Percentiles rank a stretch among this genome's conserved stretches.
Conservation (phyloP, 2,329 filamentous ascomycete species). For the Stylonectria norvegica region DNA sequence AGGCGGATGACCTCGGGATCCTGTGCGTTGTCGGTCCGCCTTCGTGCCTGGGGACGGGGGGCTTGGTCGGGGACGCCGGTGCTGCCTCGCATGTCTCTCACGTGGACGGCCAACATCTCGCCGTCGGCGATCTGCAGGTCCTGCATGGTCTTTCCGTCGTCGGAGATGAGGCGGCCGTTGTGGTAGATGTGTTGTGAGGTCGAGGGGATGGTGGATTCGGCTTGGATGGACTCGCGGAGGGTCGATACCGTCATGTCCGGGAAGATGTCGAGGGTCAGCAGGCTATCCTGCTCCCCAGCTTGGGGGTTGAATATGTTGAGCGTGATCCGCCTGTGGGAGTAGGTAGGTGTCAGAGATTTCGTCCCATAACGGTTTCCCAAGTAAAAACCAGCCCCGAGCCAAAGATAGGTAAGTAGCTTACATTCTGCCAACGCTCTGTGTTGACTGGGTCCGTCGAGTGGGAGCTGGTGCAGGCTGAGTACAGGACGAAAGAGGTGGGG, state of each 20-base stretch:
- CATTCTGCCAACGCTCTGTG: too few relatives aligned
- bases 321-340: conserved; percentile 69
- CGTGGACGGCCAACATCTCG: conserved; percentile 88
- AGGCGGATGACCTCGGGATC: conserved; percentile 81
- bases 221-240: conserved; percentile 83
- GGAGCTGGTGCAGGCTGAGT: too few relatives aligned
- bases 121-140: conserved; percentile 78
- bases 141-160: conserved; percentile 77
- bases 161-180: conserved; percentile 76
- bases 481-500: too few relatives aligned
- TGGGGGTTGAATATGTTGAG: conserved; percentile 78
- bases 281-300: conserved; percentile 63
- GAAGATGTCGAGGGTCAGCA: conserved; percentile 79
- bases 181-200: conserved; percentile 81
- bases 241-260: conserved; percentile 78
- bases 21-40: conserved; percentile 38
- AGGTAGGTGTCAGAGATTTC: too few relatives aligned
- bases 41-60: conserved; percentile 31
- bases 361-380: too few relatives aligned
- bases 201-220: conserved; percentile 72
- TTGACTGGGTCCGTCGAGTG: too few relatives aligned
- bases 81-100: conserved; percentile 57
- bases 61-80: conserved; percentile 38
- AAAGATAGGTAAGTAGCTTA: too few relatives aligned
- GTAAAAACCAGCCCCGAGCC: too few relatives aligned